Percentiles rank a stretch among this genome's conserved stretches.
phyloP scores from a whole-genome alignment of 768 basidiomycete genomes.

The Lactarius vividus region DNA sequence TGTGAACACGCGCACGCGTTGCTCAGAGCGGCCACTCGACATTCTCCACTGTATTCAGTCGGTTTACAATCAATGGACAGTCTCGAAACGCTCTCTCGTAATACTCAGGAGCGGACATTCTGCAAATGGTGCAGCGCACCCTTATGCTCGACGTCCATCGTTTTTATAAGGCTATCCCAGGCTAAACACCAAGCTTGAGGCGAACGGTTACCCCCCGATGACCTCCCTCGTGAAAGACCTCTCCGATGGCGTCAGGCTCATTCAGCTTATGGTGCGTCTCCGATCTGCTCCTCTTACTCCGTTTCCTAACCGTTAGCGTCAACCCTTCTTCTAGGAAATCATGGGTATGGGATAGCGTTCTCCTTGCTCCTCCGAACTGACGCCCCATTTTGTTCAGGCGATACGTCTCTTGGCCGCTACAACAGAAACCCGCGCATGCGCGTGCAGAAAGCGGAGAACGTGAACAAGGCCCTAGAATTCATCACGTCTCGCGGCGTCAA shows the following conservation, averaged over 20 bases:
- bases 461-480: slow-evolving; percentile 93
- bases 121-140: slow-evolving; percentile 72
- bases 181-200: slow-evolving; percentile 94
- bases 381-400: slow-evolving; percentile 49
- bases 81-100: slow-evolving; percentile 56
- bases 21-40: neutral
- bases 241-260: slow-evolving; percentile 91
- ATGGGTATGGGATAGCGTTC: slow-evolving; percentile 61
- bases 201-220: slow-evolving; percentile 83
- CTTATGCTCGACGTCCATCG: slow-evolving; percentile 19
- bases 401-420: slow-evolving; percentile 91
- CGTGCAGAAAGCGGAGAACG: slow-evolving; percentile 97
- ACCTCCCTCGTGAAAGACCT: slow-evolving; percentile 85
- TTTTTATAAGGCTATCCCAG: slow-evolving; percentile 41
- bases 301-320: slow-evolving; percentile 4
- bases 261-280: slow-evolving; percentile 80
- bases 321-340: slow-evolving; percentile 70
- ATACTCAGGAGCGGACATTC: slow-evolving; percentile 61
- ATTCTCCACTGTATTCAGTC: neutral
- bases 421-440: slow-evolving; percentile 88
- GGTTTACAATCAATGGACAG: slow-evolving; percentile 44
- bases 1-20: slow-evolving; percentile 25
- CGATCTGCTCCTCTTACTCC: neutral
- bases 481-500: slow-evolving; percentile 93
- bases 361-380: slow-evolving; percentile 9